Base-by-base conservation (phyloP, 306 rosid genomes). In the Hippophae tibetana region DNA sequence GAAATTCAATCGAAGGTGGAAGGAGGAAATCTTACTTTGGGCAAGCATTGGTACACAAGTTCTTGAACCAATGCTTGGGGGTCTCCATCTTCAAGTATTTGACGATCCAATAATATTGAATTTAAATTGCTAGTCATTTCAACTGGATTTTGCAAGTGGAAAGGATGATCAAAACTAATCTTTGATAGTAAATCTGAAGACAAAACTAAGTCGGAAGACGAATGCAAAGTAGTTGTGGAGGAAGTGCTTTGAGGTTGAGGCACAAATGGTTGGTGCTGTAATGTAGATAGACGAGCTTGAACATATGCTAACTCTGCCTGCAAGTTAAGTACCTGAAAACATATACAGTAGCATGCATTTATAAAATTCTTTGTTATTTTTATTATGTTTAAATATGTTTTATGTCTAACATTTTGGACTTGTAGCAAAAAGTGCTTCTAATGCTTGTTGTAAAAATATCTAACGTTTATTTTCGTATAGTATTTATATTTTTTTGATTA, bases 271-370 rank as follows among this genome's bases (percentile, higher is more conserved):
- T 9, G 48, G 74, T 27, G 59, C 49, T 84, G 90, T 77, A 86
- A 51, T 10, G 86, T 79, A 0, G 89, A 78, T 6, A 90, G 74
- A 18, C 83, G 85, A 18, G 90, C 95, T 48, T 84, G 95, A 48
- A 79, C 90, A 47, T 75, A 82, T 13, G 90, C 83, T 50, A 87
- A 62, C 69, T 90, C 95, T 42, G 94, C 84, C 65, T 87, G 94
- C 85, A 86, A 79, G 70, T 80, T 87, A 60, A 87, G 80, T 0
- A 82, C 94, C 97, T 90, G 60, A 67, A 31, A 31, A 31, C 38
- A 31, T 31, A 42, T 49, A 51, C 9, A 56, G 31, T 43, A 41
- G 38, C 12, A 55, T 9, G 38, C 7, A 5, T 25, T 8, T 7
- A 14, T 18, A 26, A 13, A 46, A 27, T 48, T 26, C 9, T 31